Conservation (phyloP, 768 basidiomycete genomes). For the Leccinum incarnatum region DNA sequence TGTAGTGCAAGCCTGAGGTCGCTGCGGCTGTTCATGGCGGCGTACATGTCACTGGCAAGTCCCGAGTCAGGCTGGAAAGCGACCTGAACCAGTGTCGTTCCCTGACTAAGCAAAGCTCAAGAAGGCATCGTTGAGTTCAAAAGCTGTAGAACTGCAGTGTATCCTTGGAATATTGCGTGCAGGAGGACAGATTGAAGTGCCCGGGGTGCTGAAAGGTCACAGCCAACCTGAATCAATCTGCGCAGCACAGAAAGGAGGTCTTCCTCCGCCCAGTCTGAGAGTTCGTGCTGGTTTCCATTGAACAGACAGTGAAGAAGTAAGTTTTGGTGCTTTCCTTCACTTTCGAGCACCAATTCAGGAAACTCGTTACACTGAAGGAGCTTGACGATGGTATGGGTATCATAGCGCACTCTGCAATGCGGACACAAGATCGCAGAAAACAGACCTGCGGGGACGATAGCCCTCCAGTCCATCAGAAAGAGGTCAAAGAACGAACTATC, state of each 20-base stretch:
- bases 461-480: background rate
- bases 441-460: background rate
- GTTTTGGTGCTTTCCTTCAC: background rate
- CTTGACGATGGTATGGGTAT: background rate
- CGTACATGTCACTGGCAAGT: background rate
- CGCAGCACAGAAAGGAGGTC: background rate
- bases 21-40: background rate
- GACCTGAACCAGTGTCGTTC: background rate
- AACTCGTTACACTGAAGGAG: background rate
- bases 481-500: background rate
- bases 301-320: background rate
- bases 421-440: background rate
- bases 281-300: background rate
- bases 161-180: background rate
- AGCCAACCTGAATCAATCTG: background rate
- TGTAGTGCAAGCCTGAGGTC: background rate
- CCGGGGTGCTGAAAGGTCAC: background rate
- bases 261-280: background rate
- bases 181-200: background rate
- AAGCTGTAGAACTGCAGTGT: background rate
- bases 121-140: background rate
- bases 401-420: background rate
- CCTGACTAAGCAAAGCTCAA: background rate
- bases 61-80: background rate
- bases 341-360: background rate